A percentile compares a stretch with the other conserved stretches of the same genome.
These are phyloP conservation scores for Millerozyma acaciae DNA, from an alignment of 805 yeast species.

Conservation along the genomic window DNA sequence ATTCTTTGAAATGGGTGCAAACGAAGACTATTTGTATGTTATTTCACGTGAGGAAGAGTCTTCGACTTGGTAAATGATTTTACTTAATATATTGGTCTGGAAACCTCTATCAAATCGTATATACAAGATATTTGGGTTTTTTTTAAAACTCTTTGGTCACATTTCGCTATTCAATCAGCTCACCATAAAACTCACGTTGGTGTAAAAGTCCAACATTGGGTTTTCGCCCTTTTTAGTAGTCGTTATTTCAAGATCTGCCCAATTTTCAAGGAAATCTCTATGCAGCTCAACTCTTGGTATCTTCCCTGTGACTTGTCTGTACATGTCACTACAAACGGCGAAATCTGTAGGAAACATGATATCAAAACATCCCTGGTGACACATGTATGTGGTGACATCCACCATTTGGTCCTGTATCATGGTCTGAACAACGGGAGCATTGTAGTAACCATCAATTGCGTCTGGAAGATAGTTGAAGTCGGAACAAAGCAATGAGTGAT, in stretches of 20 bases:
- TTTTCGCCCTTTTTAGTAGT: constrained; percentile 75
- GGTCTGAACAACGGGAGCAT: constrained; percentile 79
- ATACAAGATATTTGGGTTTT: neutral
- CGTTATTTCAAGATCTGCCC: constrained; percentile 70
- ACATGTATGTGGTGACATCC: constrained; percentile 71
- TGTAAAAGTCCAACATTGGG: constrained; percentile 76
- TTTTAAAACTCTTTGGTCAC: no score
- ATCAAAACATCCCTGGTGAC: constrained; percentile 81
- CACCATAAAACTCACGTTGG: constrained; percentile 66
- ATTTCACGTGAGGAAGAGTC: no score
- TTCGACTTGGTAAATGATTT: no score
- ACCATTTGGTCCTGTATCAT: constrained; percentile 64
- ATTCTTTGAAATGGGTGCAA: no score
- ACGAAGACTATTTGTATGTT: no score
- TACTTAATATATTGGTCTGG: no score
- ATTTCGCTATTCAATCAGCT: constrained; percentile 30
- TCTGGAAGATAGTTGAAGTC: constrained; percentile 58
- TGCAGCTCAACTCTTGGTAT: constrained; percentile 53
- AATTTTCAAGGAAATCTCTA: constrained; percentile 57
- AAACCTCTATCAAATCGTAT: neutral
- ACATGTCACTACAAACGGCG: constrained; percentile 54
- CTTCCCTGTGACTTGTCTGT: constrained; percentile 61
- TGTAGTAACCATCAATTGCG: constrained; percentile 50
- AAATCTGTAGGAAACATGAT: constrained; percentile 86
- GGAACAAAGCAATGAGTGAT: constrained; percentile 68